Conservation (phyloP, 805 yeast species). For the Yarrowia osloensis region DNA sequence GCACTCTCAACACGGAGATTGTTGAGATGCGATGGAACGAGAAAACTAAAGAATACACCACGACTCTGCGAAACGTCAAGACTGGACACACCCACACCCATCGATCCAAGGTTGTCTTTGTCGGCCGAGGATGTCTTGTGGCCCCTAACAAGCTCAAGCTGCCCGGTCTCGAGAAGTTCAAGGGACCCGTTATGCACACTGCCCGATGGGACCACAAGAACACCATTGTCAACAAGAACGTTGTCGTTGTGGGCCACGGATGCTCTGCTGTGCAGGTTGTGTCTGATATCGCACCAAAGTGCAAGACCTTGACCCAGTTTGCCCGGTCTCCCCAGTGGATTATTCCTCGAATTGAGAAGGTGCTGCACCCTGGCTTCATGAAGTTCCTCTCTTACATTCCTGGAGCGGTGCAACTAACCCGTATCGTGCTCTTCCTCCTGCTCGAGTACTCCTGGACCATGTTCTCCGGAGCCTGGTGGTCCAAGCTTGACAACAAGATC, state of each 20-base stretch:
- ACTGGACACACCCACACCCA: background rate
- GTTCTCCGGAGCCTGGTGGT: constrained; percentile 30
- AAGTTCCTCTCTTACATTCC: constrained; percentile 5
- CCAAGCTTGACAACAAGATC: constrained; percentile 5
- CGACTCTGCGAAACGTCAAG: background rate
- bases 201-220: constrained; percentile 32
- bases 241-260: constrained; percentile 36
- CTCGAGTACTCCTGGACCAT: constrained; percentile 31
- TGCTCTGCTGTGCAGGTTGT: constrained; percentile 36
- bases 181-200: constrained; percentile 31
- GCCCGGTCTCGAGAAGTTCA: constrained; percentile 18
- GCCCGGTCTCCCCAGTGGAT: constrained; percentile 35
- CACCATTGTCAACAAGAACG: constrained; percentile 31
- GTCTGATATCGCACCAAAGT: constrained; percentile 32
- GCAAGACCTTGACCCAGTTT: constrained; percentile 33
- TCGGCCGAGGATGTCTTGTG: constrained; percentile 24
- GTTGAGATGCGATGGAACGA: constrained; percentile 27
- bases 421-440: constrained; percentile 31
- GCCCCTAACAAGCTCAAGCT: constrained; percentile 20
- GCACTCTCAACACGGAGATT: constrained; percentile 19
- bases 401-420: constrained; percentile 4
- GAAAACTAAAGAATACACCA: background rate
- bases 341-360: constrained; percentile 30
- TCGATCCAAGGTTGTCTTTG: constrained; percentile 24
- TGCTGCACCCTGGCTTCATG: constrained; percentile 16